Evolutionary conservation across 2,329 filamentous ascomycete species (phyloP).

Genomic region (Aureobasidium sp.): DNA sequence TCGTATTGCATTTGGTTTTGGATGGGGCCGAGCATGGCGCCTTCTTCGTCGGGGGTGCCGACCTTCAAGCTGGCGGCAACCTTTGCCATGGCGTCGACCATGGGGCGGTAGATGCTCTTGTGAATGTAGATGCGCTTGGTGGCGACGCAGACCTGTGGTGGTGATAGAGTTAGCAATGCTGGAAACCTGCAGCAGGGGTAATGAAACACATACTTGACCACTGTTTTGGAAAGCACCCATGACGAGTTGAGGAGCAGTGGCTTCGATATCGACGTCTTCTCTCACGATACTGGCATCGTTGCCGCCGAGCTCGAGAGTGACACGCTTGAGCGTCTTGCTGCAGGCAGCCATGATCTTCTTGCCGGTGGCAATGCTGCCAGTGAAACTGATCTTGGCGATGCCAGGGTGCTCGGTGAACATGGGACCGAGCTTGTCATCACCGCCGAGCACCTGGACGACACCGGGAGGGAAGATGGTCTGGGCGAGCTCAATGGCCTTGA

Average conservation of each 20-base stretch:
- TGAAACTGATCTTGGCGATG: constrained; percentile 57
- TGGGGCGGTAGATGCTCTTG: constrained; percentile 43
- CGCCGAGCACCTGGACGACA: constrained; percentile 53
- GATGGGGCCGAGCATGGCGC: constrained; percentile 47
- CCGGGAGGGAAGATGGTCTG: constrained; percentile 52
- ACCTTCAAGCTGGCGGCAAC: constrained; percentile 38
- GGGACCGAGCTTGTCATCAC: constrained; percentile 53
- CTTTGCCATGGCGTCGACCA: constrained; percentile 40
- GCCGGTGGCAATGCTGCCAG: constrained; percentile 52
- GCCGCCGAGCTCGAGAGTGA: constrained; percentile 54
- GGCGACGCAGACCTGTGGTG: constrained; percentile 38
- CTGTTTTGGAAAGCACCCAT: constrained; percentile 49
- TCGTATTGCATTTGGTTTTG: constrained; percentile 52
- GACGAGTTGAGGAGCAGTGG: constrained; percentile 42
- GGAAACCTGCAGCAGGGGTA: neutral
- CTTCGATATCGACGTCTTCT: constrained; percentile 49
- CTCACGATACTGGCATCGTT: constrained; percentile 55
- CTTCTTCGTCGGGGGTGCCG: constrained; percentile 32
- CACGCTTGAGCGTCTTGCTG: constrained; percentile 50
- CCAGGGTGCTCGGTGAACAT: constrained; percentile 51
- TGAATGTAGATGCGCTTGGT: constrained; percentile 52
- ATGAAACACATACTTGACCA: constrained; percentile 37
- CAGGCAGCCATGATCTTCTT: constrained; percentile 53
- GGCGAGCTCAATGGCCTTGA: constrained; percentile 55
- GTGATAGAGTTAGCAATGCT: too few species aligned